Evolutionary conservation across 768 basidiomycete genomes (phyloP), one percentile per base, ranked within the genome.

Genomic region (Boletus reticulatus): DNA sequence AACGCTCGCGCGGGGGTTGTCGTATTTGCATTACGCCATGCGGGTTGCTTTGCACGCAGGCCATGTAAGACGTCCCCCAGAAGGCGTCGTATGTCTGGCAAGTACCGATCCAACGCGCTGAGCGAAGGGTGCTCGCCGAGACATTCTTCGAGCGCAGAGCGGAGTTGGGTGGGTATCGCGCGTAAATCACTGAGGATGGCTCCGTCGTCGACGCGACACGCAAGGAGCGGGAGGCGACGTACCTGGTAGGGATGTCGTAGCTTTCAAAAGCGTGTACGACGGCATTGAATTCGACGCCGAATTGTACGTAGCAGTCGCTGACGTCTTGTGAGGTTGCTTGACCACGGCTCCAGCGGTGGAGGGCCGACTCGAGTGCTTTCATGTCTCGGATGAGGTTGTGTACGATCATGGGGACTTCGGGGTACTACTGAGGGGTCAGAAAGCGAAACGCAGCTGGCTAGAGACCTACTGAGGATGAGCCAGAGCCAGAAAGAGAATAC

Each of bases 271-370:
- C 90, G 38, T 73, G 77, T 20, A 92, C 81, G 41, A 87, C 87
- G 3, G 79, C 73, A 70, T 94, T 94, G 76, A 97, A 95, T 62
- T 94, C 88, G 65, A 89, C 88, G 43, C 93, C 94, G 16, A 97
- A 82, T 62, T 84, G 81, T 51, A 98, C 90, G 69, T 94, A 98
- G 50, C 90, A 82, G 69, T 96, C 85, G 77, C 89, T 92, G 64
- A 98, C 92, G 65, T 92, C 77, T 14, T 72, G 75, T 50, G 92
- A 88, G 2, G 79, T 72, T 1, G 84, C 84, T 43, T 80, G 75
- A 4, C 78, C 75, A 1, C 72, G 58, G 47, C 85, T 81, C 93
- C 94, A 95, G 56, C 80, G 79, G 27, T 74, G 78, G 44, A 95
- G 79, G 2, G 80, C 72, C 16, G 89, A 84, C 63, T 95, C 85